Evolutionary conservation across 2,329 filamentous ascomycete species (phyloP).

Genomic region (Anthostomella pinea): DNA sequence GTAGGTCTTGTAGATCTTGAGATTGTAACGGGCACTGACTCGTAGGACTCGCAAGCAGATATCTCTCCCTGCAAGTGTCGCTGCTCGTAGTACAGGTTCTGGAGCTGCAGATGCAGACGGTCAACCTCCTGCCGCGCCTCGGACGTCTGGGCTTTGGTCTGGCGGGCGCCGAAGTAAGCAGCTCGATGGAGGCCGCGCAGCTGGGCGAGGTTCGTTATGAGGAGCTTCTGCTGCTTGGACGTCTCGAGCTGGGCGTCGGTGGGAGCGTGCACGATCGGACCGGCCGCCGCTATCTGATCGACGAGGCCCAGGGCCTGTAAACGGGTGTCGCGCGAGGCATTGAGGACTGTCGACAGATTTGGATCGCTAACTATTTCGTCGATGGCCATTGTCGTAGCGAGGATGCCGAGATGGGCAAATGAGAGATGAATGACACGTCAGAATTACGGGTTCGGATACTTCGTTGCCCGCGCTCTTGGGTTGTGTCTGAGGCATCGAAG

Average conservation of each 20-base stretch:
- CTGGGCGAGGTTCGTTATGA: slow-evolving; percentile 75
- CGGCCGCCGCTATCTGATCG: slow-evolving; percentile 46
- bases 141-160: slow-evolving; percentile 82
- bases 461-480: no score
- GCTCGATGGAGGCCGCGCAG: slow-evolving; percentile 80
- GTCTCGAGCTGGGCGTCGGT: slow-evolving; percentile 55
- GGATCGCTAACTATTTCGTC: slow-evolving; percentile 61
- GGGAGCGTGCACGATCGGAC: slow-evolving; percentile 42
- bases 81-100: slow-evolving; percentile 97
- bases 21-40: slow-evolving; percentile 55
- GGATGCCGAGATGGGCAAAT: no score
- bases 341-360: slow-evolving; percentile 64
- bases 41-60: slow-evolving; percentile 82
- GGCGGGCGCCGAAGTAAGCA: slow-evolving; percentile 75
- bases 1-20: neutral
- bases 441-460: no score
- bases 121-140: slow-evolving; percentile 91
- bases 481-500: no score
- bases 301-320: slow-evolving; percentile 68
- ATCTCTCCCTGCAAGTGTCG: slow-evolving; percentile 89
- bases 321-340: slow-evolving; percentile 70
- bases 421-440: no score
- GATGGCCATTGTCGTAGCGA: slow-evolving; percentile 45
- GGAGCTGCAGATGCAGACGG: slow-evolving; percentile 82
- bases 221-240: slow-evolving; percentile 73